These are phyloP conservation scores for Penicillium antarcticum DNA, from an alignment of 495 filamentous ascomycete species.

Conservation along the genomic window DNA sequence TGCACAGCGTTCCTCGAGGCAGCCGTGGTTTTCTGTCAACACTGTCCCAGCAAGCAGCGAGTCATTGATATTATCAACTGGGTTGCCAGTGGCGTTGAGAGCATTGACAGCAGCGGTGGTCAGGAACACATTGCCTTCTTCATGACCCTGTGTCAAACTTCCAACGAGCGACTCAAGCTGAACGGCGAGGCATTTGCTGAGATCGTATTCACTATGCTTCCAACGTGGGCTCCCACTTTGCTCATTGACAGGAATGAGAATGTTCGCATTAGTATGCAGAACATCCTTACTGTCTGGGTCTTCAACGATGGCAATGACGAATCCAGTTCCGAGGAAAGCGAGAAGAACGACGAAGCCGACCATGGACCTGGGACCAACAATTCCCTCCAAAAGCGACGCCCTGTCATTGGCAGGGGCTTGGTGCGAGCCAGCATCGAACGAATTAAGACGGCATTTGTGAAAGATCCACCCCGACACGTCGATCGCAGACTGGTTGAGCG, in stretches of 20 bases:
- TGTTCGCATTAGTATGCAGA: slow-evolving; percentile 53
- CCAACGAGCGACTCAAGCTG: slow-evolving; percentile 38
- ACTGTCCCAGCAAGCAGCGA: slow-evolving; percentile 31
- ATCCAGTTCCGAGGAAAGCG: background rate
- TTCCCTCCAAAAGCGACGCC: slow-evolving; percentile 10
- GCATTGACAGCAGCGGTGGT: slow-evolving; percentile 54
- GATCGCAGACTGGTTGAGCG: slow-evolving; percentile 36
- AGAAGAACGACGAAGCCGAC: slow-evolving; percentile 12
- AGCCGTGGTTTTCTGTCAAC: slow-evolving; percentile 47
- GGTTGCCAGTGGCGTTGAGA: slow-evolving; percentile 53
- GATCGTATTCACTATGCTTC: slow-evolving; percentile 51
- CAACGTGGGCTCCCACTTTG: slow-evolving; percentile 65
- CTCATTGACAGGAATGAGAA: slow-evolving; percentile 58
- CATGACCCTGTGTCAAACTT: slow-evolving; percentile 34
- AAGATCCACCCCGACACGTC: slow-evolving; percentile 20
- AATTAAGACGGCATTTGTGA: slow-evolving; percentile 29
- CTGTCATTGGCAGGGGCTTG: slow-evolving; percentile 31
- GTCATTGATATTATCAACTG: slow-evolving; percentile 45
- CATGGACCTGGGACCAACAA: slow-evolving; percentile 7
- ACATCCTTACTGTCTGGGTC: slow-evolving; percentile 57
- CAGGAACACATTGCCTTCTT: slow-evolving; percentile 61
- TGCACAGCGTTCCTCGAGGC: slow-evolving; percentile 53
- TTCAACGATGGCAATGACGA: slow-evolving; percentile 27
- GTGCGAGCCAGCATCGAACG: slow-evolving; percentile 33
- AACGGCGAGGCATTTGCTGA: slow-evolving; percentile 34